A percentile compares a stretch with the other conserved stretches of the same genome.
Evolutionary conservation across 1,284 basidiomycete species (phyloP).

Genomic region (Cerrena zonata): DNA sequence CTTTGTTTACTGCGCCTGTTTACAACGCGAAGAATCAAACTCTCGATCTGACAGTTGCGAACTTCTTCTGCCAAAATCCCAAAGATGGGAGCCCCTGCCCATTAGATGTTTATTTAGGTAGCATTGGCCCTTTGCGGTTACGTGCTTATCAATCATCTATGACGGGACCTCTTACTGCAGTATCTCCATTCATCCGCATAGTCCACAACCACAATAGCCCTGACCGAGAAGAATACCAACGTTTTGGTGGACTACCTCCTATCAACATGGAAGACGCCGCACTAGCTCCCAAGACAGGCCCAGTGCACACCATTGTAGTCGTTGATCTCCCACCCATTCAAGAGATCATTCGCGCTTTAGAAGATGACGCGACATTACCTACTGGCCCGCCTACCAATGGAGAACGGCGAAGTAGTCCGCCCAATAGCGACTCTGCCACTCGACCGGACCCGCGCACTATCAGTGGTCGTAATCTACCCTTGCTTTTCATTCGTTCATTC

Average conservation of each 20-base stretch:
- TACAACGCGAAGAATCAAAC: conserved; percentile 71
- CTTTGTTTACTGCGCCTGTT: conserved; percentile 73
- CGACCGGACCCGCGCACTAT: conserved; percentile 27
- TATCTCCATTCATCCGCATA: conserved; percentile 45
- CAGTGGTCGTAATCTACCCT: conserved; percentile 56
- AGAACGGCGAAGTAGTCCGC: conserved; percentile 11
- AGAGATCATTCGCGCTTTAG: conserved; percentile 68
- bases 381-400: conserved; percentile 24
- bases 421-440: conserved; percentile 13
- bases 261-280: neutral
- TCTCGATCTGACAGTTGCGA: conserved; percentile 77
- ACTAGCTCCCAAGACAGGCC: conserved; percentile 23
- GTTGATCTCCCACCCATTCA: conserved; percentile 70
- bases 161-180: conserved; percentile 57
- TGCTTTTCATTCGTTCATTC: conserved; percentile 68
- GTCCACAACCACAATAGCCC: neutral
- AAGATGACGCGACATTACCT: conserved; percentile 56
- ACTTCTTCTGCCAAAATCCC: conserved; percentile 75
- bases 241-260: neutral
- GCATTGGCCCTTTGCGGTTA: conserved; percentile 74
- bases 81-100: conserved; percentile 60
- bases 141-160: conserved; percentile 66
- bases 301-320: conserved; percentile 68
- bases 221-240: neutral
- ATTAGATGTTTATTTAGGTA: conserved; percentile 84